phyloP scores from a whole-genome alignment of 306 rosid genomes.

The Fragaria vesca region DNA sequence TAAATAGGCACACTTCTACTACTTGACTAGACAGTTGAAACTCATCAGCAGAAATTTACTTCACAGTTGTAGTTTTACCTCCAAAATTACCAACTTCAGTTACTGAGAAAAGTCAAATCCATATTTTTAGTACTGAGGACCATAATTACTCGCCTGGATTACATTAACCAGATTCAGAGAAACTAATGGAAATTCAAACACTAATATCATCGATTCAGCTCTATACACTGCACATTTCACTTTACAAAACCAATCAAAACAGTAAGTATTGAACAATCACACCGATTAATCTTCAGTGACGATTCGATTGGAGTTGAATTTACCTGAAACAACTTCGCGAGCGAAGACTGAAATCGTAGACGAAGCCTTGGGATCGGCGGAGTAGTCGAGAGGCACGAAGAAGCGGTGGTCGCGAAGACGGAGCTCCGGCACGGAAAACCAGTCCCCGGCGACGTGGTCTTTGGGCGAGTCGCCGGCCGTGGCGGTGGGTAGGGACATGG shows the following conservation, averaged over 20 bases:
- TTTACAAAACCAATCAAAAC: neutral
- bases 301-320: neutral
- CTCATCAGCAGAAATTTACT: neutral
- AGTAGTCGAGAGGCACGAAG: slow-evolving; percentile 67
- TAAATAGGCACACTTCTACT: neutral
- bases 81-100: neutral
- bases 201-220: neutral
- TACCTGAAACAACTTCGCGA: slow-evolving; percentile 93
- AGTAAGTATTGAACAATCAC: neutral
- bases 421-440: slow-evolving; percentile 87
- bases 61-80: neutral
- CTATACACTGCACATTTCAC: neutral
- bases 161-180: neutral
- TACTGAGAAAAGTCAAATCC: neutral
- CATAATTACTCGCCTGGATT: too few species aligned
- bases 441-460: slow-evolving; percentile 61
- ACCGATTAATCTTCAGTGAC: neutral
- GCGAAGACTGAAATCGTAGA: slow-evolving; percentile 73
- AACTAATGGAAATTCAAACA: neutral
- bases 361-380: slow-evolving; percentile 37
- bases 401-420: slow-evolving; percentile 80
- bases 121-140: neutral
- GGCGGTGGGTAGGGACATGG: slow-evolving; percentile 37
- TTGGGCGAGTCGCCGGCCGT: slow-evolving; percentile 18
- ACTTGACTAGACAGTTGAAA: neutral